Percentiles rank a stretch among this genome's conserved stretches.
Evolutionary conservation across 2,329 filamentous ascomycete genomes (phyloP).

Genomic region (Aspergillus felis): DNA sequence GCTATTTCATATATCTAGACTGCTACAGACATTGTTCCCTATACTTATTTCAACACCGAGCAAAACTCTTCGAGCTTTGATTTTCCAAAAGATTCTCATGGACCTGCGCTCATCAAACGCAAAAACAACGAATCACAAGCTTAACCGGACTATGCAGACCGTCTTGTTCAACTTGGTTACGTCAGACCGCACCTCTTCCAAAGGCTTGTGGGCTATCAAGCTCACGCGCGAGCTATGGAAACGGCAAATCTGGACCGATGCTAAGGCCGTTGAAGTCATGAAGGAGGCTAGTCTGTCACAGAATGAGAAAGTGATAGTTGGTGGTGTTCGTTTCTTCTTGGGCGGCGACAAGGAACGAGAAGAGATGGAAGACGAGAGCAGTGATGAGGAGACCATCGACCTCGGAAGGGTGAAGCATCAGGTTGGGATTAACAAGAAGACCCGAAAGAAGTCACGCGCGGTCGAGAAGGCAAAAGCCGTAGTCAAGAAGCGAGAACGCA

Average conservation of each 20-base stretch:
- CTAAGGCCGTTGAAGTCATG: constrained; percentile 96
- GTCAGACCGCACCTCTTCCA: constrained; percentile 76
- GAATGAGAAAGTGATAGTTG: constrained; percentile 86
- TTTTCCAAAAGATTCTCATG: constrained; percentile 88
- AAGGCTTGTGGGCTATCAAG: constrained; percentile 93
- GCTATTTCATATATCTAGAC: constrained; percentile 26
- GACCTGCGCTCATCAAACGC: constrained; percentile 85
- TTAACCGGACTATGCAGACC: constrained; percentile 90
- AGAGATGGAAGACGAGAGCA: constrained; percentile 84
- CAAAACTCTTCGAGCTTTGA: constrained; percentile 76
- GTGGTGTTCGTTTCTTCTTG: constrained; percentile 89
- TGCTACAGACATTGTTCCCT: constrained; percentile 90
- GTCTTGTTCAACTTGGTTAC: constrained; percentile 89
- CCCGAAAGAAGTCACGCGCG: constrained; percentile 75
- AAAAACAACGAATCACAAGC: constrained; percentile 82
- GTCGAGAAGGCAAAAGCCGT: constrained; percentile 78
- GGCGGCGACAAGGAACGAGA: constrained; percentile 95
- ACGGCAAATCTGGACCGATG: constrained; percentile 90
- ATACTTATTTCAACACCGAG: constrained; percentile 88
- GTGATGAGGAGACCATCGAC: constrained; percentile 71
- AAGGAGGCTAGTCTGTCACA: constrained; percentile 85
- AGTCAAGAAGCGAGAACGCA: constrained; percentile 76
- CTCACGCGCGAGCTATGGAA: constrained; percentile 95
- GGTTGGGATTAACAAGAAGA: constrained; percentile 92
- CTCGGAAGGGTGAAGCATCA: constrained; percentile 80